Evolutionary conservation across 495 filamentous ascomycete species (phyloP), one percentile per base, ranked within the genome.

Genomic region (Venustampulla echinocandica): DNA sequence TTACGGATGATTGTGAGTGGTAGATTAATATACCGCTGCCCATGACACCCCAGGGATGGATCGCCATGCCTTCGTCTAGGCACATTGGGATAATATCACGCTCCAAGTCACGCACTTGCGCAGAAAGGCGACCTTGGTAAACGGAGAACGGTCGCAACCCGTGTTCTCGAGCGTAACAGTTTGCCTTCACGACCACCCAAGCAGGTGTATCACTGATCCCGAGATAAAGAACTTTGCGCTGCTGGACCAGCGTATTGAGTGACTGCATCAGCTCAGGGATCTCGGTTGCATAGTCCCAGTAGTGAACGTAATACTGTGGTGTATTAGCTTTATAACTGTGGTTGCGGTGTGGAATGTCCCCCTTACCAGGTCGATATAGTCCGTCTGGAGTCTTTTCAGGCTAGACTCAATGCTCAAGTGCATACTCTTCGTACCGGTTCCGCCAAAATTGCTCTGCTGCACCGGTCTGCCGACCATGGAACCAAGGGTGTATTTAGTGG

Each of bases 61-160:
- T 37, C 0, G 69, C 77, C 78, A 82, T 82, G 15, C 76, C 76
- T 47, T 75, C 70, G 14, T 59, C 56, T 25, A 65, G 55, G 40
- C 66, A 63, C 76, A 80, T 80, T 6, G 73, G 74, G 3, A 77
- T 55, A 38, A 79, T 73, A 1, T 79, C 76, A 0, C 74, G 65
- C 63, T 79, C 76, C 21, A 79, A 64, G 37, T 77, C 73, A 7
- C 75, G 62, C 3, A 61, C 18, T 62, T 65, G 48, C 46, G 73
- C 65, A 52, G 65, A 77, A 79, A 79, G 84, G 1, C 62, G 65
- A 23, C 80, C 81, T 59, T 82, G 77, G 63, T 85, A 86, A 43
- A 86, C 61, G 39, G 58, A 63, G 62, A 86, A 84, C 3, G 69
- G 77, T 0, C 71, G 75, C 55, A 77, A 73, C 47, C 76, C 79